Evolutionary conservation across 805 yeast species (phyloP).

Genomic region (Metschnikowia continentalis): DNA sequence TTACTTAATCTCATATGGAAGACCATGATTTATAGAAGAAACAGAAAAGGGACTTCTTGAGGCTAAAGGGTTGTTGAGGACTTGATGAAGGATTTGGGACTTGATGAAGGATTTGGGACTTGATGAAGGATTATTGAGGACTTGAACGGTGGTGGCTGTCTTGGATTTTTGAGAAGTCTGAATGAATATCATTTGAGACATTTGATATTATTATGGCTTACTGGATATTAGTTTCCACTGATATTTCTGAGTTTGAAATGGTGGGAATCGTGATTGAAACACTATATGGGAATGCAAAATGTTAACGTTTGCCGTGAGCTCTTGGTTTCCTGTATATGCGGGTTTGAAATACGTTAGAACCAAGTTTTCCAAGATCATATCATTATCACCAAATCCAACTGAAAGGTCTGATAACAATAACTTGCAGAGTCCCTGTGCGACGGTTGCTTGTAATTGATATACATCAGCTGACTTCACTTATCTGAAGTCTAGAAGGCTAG

Average conservation of each 20-base stretch:
- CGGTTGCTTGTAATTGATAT: constrained; percentile 68
- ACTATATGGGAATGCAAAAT: constrained; percentile 81
- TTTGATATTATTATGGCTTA: too few species aligned
- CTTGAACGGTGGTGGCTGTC: too few species aligned
- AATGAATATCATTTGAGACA: too few species aligned
- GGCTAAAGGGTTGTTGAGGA: too few species aligned
- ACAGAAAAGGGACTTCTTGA: too few species aligned
- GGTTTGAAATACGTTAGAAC: constrained; percentile 75
- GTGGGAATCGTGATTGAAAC: constrained; percentile 69
- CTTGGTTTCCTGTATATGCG: constrained; percentile 53
- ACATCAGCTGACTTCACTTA: constrained; percentile 41
- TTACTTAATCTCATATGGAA: too few species aligned
- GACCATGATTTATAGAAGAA: too few species aligned
- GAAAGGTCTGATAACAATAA: constrained; percentile 73
- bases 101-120: too few species aligned
- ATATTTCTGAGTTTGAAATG: constrained; percentile 62
- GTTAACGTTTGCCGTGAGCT: constrained; percentile 72
- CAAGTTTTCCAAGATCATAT: constrained; percentile 58
- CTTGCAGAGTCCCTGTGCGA: constrained; percentile 85
- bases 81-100: too few species aligned
- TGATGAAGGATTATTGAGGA: too few species aligned
- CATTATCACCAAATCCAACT: constrained; percentile 38
- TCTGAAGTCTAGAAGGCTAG: too few species aligned
- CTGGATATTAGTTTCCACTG: constrained; percentile 51
- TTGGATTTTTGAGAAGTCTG: too few species aligned